A percentile compares a stretch with the other conserved stretches of the same genome.
phyloP scores from a whole-genome alignment of 768 basidiomycete genomes.

The Phlebiopsis flavidoalba region DNA sequence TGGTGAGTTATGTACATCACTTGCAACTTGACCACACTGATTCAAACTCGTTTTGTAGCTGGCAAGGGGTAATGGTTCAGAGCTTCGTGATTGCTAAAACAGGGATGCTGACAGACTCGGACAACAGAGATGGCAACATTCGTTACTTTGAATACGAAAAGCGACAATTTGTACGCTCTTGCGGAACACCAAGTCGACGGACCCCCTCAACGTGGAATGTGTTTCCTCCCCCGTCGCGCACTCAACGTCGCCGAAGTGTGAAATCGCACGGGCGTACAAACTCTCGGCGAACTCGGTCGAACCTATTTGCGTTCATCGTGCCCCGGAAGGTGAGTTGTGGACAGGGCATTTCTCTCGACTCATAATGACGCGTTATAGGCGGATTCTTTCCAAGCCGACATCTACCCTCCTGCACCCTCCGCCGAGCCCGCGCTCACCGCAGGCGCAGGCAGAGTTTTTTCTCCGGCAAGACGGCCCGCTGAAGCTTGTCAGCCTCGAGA shows the following conservation, averaged over 20 bases:
- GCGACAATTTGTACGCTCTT: slow-evolving; percentile 70
- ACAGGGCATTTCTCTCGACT: neutral
- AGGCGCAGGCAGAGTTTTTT: slow-evolving; percentile 89
- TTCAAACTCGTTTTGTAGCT: slow-evolving; percentile 38
- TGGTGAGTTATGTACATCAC: slow-evolving; percentile 34
- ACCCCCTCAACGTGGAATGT: slow-evolving; percentile 91
- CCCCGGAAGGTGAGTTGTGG: slow-evolving; percentile 69
- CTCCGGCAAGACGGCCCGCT: slow-evolving; percentile 74
- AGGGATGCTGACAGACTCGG: slow-evolving; percentile 5
- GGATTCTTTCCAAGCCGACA: slow-evolving; percentile 95
- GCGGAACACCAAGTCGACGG: slow-evolving; percentile 86
- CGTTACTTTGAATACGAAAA: slow-evolving; percentile 97
- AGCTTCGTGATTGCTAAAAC: neutral
- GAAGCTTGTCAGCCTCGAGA: slow-evolving; percentile 77
- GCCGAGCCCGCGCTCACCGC: slow-evolving; percentile 75
- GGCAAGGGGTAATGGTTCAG: slow-evolving; percentile 69
- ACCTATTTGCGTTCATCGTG: slow-evolving; percentile 91
- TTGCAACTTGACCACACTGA: neutral
- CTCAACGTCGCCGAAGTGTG: slow-evolving; percentile 87
- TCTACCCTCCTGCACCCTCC: slow-evolving; percentile 89
- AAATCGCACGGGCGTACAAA: slow-evolving; percentile 95
- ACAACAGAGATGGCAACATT: slow-evolving; percentile 84
- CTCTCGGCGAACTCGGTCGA: slow-evolving; percentile 69
- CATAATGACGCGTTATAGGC: slow-evolving; percentile 40
- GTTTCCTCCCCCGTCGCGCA: slow-evolving; percentile 90